phyloP scores from a whole-genome alignment of 768 basidiomycete genomes.

The Phylloporus rhodoxanthus region DNA sequence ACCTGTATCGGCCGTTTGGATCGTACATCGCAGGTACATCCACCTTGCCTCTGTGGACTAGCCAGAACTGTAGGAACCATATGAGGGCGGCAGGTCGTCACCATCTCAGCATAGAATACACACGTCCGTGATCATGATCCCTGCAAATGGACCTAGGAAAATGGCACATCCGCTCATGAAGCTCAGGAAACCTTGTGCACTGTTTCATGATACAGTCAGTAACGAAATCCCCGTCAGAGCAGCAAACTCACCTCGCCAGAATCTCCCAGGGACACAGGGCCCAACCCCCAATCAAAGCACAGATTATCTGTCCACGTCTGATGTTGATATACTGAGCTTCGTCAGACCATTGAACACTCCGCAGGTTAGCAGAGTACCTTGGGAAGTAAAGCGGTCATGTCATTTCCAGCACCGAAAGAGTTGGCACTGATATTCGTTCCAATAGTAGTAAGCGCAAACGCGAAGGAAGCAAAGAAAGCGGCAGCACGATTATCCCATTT shows the following conservation, averaged over 20 bases:
- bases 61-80: conserved; percentile 55
- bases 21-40: conserved; percentile 84
- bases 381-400: conserved; percentile 75
- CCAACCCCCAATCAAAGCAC: conserved; percentile 81
- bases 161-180: conserved; percentile 85
- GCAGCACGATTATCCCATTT: conserved; percentile 82
- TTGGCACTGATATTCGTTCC: conserved; percentile 54
- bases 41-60: conserved; percentile 63
- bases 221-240: neutral
- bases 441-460: conserved; percentile 42
- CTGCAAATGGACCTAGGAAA: conserved; percentile 81
- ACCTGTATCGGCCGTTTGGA: conserved; percentile 74
- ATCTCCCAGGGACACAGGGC: conserved; percentile 85
- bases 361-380: conserved; percentile 29
- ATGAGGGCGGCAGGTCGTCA: neutral
- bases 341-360: neutral
- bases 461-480: conserved; percentile 76
- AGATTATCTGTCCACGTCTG: conserved; percentile 70
- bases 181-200: conserved; percentile 59
- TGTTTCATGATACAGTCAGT: conserved; percentile 5
- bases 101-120: conserved; percentile 19
- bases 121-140: conserved; percentile 59
- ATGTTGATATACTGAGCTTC: conserved; percentile 52
- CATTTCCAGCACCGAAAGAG: conserved; percentile 70
- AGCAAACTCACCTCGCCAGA: conserved; percentile 37